Base-by-base conservation (phyloP, 2,329 filamentous ascomycete species). In the Rutstroemia sp. region DNA sequence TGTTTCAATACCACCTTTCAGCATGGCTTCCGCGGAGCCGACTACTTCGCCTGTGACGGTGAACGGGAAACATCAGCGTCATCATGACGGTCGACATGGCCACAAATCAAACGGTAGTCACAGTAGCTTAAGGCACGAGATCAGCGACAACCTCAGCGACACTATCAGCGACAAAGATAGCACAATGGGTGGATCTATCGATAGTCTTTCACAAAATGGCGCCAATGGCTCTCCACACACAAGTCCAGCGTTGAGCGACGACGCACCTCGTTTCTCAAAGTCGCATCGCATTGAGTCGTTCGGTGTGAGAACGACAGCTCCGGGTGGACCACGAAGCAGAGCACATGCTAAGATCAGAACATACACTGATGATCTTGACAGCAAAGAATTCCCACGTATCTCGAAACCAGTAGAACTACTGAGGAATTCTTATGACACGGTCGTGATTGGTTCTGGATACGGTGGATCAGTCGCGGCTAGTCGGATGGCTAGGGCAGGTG, bases 401-500 rank as follows among this genome's bases (percentile, higher is more conserved):
- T 80, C 79, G 21, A 78, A 75, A 57, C 76, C 79, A 0, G 75
- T 84, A 12, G 78, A 83, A 64, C 70, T 83, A 25, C 77, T 86
- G 66, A 74, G 77, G 25, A 71, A 73, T 55, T 71, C 72, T 6
- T 88, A 88, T 62, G 84, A 88, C 69, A 79, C 79, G 41, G 77
- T 88, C 10, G 81, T 88, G 30, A 80, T 88, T 57, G 84, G 85
- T 1, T 86, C 83, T 9, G 85, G 85, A 1, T 88, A 88, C 67
- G 85, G 85, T 23, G 84, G 82, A 41, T 80, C 78, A 23, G 79
- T 88, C 19, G 84, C 84, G 2, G 84, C 84, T 0, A 81, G 81
- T 21, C 76, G 83, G 10, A 82, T 87, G 77, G 79, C 83, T 3
- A 76, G 84, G 54, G 78, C 78, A 1, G 78, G 73, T 2, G 75